phyloP scores from a whole-genome alignment of 2,329 filamentous ascomycete genomes.

The Penicillium brasilianum region DNA sequence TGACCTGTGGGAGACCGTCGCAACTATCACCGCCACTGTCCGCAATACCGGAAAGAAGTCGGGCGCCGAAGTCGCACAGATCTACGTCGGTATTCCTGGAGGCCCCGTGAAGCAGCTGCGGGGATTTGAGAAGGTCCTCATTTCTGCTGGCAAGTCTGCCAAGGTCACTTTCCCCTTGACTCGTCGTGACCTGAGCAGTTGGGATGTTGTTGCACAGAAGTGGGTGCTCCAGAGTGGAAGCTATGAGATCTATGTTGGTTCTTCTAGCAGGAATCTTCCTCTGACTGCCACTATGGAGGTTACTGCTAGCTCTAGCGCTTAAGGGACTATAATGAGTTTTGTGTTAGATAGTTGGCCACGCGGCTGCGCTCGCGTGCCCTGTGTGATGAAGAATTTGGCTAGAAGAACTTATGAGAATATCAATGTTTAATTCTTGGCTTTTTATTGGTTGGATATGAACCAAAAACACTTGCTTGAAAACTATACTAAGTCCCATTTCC shows the following conservation, averaged over 20 bases:
- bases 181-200: constrained; percentile 78
- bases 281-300: constrained; percentile 16
- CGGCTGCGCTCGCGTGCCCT: background rate
- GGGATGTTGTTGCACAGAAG: constrained; percentile 74
- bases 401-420: too few relatives aligned
- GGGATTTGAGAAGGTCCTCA: constrained; percentile 74
- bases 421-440: too few relatives aligned
- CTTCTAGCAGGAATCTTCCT: constrained; percentile 22
- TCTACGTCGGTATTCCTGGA: constrained; percentile 71
- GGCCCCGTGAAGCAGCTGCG: constrained; percentile 68
- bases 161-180: constrained; percentile 70
- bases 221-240: constrained; percentile 66
- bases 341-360: background rate
- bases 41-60: constrained; percentile 49
- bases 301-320: background rate
- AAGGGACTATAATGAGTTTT: background rate
- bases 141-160: constrained; percentile 67
- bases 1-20: constrained; percentile 53
- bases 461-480: too few relatives aligned
- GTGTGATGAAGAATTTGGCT: too few relatives aligned
- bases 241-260: constrained; percentile 61
- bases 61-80: constrained; percentile 54
- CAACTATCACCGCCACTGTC: constrained; percentile 49
- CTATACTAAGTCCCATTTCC: too few relatives aligned
- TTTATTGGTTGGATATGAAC: too few relatives aligned